Conservation (phyloP, 257 asterid genomes). For the Rhazya stricta region DNA sequence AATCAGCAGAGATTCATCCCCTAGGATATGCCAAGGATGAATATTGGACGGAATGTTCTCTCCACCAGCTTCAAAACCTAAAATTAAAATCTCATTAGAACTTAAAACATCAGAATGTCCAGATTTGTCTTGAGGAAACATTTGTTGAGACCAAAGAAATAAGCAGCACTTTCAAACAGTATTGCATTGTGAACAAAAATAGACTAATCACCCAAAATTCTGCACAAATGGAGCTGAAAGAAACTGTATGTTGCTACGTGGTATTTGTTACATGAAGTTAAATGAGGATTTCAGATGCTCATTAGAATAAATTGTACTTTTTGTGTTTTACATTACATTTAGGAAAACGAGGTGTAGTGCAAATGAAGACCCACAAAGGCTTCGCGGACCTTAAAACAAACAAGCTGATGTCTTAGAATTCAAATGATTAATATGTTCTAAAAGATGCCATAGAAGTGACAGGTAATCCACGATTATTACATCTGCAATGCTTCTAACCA, state of each 20-base stretch:
- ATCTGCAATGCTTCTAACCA: background rate
- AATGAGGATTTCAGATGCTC: no score
- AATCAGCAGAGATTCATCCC: conserved; percentile 58
- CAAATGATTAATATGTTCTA: background rate
- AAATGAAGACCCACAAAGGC: background rate
- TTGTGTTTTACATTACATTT: no score
- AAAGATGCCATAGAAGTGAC: background rate
- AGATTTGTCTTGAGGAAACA: background rate
- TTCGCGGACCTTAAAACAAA: background rate
- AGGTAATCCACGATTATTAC: background rate
- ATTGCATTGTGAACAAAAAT: background rate
- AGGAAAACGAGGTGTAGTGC: background rate
- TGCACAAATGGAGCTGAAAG: background rate
- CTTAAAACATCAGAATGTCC: conserved; percentile 11
- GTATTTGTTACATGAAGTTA: background rate
- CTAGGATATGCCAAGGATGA: conserved; percentile 82
- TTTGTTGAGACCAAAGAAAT: background rate
- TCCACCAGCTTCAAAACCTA: conserved; percentile 98
- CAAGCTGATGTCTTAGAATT: background rate
- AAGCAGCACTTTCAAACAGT: background rate
- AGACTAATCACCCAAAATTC: background rate
- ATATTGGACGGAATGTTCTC: conserved; percentile 78
- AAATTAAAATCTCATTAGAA: conserved; percentile 11
- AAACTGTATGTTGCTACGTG: background rate
- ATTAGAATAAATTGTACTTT: no score